Evolutionary conservation across 1,139 yeast species (phyloP).

Genomic region (Nakaseomyces glabratus): DNA sequence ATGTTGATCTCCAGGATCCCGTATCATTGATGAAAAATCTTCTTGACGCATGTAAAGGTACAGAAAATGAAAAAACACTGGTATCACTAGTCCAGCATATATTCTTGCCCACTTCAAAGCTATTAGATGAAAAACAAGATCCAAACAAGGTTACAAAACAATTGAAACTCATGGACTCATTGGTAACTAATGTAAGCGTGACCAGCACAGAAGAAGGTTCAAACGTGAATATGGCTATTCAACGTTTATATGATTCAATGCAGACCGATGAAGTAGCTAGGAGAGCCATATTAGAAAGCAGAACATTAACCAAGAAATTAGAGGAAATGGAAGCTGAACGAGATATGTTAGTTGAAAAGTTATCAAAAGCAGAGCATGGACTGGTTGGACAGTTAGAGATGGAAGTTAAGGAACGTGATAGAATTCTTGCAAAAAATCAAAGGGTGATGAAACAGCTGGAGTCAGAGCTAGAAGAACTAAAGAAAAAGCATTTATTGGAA

Average conservation of each 20-base stretch:
- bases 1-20: conserved; percentile 66
- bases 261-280: conserved; percentile 87
- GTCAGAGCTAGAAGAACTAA: conserved; percentile 61
- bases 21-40: conserved; percentile 58
- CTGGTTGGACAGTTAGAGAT: conserved; percentile 59
- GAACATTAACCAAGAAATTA: conserved; percentile 54
- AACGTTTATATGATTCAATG: conserved; percentile 65
- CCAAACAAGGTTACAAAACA: conserved; percentile 50
- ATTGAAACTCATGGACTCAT: conserved; percentile 70
- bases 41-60: conserved; percentile 62
- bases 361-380: conserved; percentile 79
- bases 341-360: conserved; percentile 64
- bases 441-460: conserved; percentile 56
- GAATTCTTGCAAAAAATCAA: conserved; percentile 57
- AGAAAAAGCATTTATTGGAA: conserved; percentile 60
- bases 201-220: conserved; percentile 62
- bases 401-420: conserved; percentile 67
- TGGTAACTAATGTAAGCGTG: conserved; percentile 72
- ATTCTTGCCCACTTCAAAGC: conserved; percentile 40
- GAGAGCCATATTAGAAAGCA: conserved; percentile 65
- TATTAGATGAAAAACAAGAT: conserved; percentile 47
- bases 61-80: conserved; percentile 65
- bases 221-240: conserved; percentile 76
- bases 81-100: conserved; percentile 78
- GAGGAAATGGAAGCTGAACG: conserved; percentile 82